A percentile compares a stretch with the other conserved stretches of the same genome.
Evolutionary conservation across 768 basidiomycete species (phyloP).

Genomic region (Lenzites betulinus): DNA sequence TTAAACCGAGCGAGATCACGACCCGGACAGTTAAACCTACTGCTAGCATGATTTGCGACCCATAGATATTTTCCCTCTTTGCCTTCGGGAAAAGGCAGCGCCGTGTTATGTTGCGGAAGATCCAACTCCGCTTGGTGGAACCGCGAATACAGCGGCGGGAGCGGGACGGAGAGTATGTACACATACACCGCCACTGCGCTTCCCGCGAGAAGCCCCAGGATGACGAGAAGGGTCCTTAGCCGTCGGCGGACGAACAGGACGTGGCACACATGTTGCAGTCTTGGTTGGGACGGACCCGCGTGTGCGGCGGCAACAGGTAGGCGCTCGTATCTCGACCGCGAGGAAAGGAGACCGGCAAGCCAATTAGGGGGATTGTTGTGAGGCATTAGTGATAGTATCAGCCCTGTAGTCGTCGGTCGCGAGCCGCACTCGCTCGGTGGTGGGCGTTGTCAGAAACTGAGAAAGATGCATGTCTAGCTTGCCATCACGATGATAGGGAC

Average conservation of each 20-base stretch:
- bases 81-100: conserved; percentile 43
- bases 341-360: background rate
- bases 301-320: background rate
- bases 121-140: conserved; percentile 46
- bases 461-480: too few species aligned
- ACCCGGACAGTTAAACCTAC: conserved; percentile 24
- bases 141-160: conserved; percentile 48
- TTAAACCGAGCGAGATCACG: too few species aligned
- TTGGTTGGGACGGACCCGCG: background rate
- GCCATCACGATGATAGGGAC: background rate
- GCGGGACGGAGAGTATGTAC: conserved; percentile 17
- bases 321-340: background rate
- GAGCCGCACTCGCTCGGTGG: too few species aligned
- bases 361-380: background rate
- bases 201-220: conserved; percentile 1
- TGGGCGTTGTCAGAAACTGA: too few species aligned
- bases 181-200: conserved; percentile 7
- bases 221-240: background rate
- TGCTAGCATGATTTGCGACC: conserved; percentile 48
- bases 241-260: conserved; percentile 5
- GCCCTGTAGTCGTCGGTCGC: background rate
- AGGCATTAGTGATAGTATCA: background rate
- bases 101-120: conserved; percentile 48
- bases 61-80: conserved; percentile 47
- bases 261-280: background rate